Percentiles rank a stretch among this genome's conserved stretches.
Evolutionary conservation across 2,329 filamentous ascomycete species (phyloP).

Genomic region (Alternaria alternata): DNA sequence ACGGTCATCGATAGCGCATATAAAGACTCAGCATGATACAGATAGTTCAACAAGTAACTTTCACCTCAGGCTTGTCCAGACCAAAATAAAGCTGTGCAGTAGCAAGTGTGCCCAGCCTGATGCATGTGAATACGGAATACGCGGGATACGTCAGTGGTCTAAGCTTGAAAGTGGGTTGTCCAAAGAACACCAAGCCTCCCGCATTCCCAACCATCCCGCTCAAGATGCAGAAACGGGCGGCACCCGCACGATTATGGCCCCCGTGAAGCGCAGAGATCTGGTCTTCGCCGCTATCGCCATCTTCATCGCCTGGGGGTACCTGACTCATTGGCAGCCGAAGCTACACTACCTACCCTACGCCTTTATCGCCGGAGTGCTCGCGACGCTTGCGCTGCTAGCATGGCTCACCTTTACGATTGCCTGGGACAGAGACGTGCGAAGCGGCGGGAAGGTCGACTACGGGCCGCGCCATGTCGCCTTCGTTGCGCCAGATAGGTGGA

Average conservation of each 20-base stretch:
- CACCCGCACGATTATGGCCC: constrained; percentile 68
- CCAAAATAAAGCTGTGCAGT: not conserved
- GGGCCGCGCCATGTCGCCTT: constrained; percentile 62
- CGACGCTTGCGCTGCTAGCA: constrained; percentile 63
- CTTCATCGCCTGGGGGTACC: constrained; percentile 88
- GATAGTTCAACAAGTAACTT: not conserved
- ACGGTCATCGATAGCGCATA: not conserved
- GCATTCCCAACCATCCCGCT: constrained; percentile 22
- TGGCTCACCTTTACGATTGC: constrained; percentile 69
- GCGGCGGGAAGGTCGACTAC: constrained; percentile 53
- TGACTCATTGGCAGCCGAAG: constrained; percentile 81
- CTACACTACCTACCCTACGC: constrained; percentile 88
- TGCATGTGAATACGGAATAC: constrained; percentile 14
- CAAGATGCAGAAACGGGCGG: constrained; percentile 50
- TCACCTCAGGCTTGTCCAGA: not conserved
- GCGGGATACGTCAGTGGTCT: constrained; percentile 29
- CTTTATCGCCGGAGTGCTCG: constrained; percentile 73
- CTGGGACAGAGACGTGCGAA: constrained; percentile 53
- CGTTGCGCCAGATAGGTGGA: constrained; percentile 70
- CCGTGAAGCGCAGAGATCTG: constrained; percentile 74
- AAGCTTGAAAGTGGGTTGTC: constrained; percentile 26
- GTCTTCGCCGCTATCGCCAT: constrained; percentile 71
- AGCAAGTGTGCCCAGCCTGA: not conserved
- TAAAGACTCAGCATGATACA: not conserved
- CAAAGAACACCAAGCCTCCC: constrained; percentile 26